phyloP scores from a whole-genome alignment of 441 rosid genomes.

The Mallotus japonicus region DNA sequence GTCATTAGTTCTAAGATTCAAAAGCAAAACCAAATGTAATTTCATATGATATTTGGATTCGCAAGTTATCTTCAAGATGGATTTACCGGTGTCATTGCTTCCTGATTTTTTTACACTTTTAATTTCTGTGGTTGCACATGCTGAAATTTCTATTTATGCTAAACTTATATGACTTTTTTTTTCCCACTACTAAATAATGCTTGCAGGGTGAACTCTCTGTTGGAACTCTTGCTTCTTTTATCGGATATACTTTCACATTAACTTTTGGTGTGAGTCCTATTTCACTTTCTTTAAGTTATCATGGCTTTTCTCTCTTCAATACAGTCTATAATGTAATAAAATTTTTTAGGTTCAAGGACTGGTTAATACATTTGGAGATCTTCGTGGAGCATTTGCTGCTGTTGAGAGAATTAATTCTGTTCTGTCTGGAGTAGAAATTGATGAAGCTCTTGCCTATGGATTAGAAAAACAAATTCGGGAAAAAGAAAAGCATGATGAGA shows the following conservation, averaged over 20 bases:
- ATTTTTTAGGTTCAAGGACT: slow-evolving; percentile 84
- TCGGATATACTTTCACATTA: slow-evolving; percentile 90
- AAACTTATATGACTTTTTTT: neutral
- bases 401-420: slow-evolving; percentile 85
- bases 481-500: slow-evolving; percentile 51
- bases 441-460: slow-evolving; percentile 88
- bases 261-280: slow-evolving; percentile 77
- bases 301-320: slow-evolving; percentile 17
- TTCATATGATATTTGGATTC: neutral
- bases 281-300: slow-evolving; percentile 21
- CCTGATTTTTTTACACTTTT: neutral
- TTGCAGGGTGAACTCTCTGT: slow-evolving; percentile 86
- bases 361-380: slow-evolving; percentile 92
- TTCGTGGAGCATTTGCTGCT: slow-evolving; percentile 82
- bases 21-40: neutral
- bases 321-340: slow-evolving; percentile 17
- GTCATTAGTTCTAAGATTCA: neutral
- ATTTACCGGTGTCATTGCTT: neutral
- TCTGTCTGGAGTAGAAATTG: slow-evolving; percentile 69
- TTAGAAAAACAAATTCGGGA: slow-evolving; percentile 73
- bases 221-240: slow-evolving; percentile 86
- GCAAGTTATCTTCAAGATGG: neutral
- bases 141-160: neutral
- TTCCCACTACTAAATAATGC: slow-evolving; percentile 5
- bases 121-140: neutral